Base-by-base conservation (phyloP, 1,284 basidiomycete genomes). In the Polyporus tsugae region DNA sequence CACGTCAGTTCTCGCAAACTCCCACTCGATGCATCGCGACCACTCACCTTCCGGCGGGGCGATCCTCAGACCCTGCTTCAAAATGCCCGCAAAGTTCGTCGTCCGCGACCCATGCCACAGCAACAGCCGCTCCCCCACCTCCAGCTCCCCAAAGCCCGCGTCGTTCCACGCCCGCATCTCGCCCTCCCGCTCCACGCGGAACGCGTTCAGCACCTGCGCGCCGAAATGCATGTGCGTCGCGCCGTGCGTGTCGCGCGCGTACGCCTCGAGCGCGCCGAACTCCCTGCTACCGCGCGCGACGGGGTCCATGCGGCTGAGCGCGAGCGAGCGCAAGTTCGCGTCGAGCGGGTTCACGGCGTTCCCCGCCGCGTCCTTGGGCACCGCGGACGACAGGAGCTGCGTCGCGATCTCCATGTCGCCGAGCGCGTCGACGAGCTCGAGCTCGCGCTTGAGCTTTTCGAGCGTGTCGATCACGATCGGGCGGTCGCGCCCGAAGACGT, bases 41-140 rank as follows among this genome's bases (percentile, higher is more conserved):
- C 38, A 59, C 77, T 33, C 70, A 85, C 84, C 88, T 82, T 91
- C 89, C 7, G 89, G 89, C 41, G 90, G 90, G 6, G 90, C 90
- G 73, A 91, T 91, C 33, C 89, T 85, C 70, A 91, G 75, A 36
- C 90, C 90, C 77, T 91, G 89, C 75, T 85, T 86, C 57, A 91
- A 79, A 65, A 91, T 91, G 78, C 87, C 88, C 57, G 87, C 88
- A 77, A 89, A 91, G 74, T 91, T 90, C 33, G 89, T 89, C 6
- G 87, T 85, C 42, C 89, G 78, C 36, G 87, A 89, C 22, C 90
- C 89, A 71, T 91, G 90, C 90, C 89, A 91, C 55, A 91, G 80
- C 38, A 91, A 80, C 67, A 90, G 77, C 4, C 89, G 81, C 64
- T 91, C 85, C 17, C 87, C 87, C 46, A 84, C 82, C 7, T 67